A percentile compares a stretch with the other conserved stretches of the same genome.
These are phyloP conservation scores for Boletus smithii DNA, from an alignment of 1,284 basidiomycete genomes.

Conservation along the genomic window DNA sequence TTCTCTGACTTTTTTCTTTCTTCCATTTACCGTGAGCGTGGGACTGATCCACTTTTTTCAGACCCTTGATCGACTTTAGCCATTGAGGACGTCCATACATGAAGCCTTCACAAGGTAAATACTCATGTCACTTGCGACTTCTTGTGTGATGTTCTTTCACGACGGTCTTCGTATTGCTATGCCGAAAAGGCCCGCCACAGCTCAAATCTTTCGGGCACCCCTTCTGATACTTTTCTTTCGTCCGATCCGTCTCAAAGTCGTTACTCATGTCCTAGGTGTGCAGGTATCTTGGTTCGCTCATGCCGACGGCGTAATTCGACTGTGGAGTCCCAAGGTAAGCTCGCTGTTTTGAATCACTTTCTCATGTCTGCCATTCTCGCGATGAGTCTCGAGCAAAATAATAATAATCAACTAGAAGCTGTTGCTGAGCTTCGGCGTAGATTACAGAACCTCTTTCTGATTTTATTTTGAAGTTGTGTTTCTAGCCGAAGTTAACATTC, in stretches of 20 bases:
- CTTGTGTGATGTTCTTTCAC: constrained; percentile 64
- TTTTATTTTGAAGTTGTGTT: not conserved
- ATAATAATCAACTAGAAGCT: constrained; percentile 83
- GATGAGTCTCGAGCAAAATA: constrained; percentile 40
- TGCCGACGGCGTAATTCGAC: no score
- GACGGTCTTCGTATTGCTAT: constrained; percentile 83
- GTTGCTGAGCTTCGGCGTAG: constrained; percentile 71
- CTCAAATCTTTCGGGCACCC: constrained; percentile 76
- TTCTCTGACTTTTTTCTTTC: constrained; percentile 35
- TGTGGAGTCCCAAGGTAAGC: constrained; percentile 12
- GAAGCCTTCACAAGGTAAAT: constrained; percentile 13
- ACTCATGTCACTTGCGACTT: not conserved
- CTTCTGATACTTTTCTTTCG: constrained; percentile 47
- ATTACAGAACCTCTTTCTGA: constrained; percentile 40
- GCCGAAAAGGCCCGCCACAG: constrained; percentile 90
- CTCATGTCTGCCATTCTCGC: not conserved
- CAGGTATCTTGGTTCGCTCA: constrained; percentile 2
- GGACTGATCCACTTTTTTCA: constrained; percentile 8
- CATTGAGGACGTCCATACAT: not conserved
- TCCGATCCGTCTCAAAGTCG: not conserved
- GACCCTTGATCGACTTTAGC: not conserved
- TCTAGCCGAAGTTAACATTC: no score
- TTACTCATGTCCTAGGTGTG: constrained; percentile 1
- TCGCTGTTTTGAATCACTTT: not conserved
- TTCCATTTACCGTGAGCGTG: not conserved